Base-by-base conservation (phyloP, 2,329 filamentous ascomycete species). In the Trichoderma guizhouense region DNA sequence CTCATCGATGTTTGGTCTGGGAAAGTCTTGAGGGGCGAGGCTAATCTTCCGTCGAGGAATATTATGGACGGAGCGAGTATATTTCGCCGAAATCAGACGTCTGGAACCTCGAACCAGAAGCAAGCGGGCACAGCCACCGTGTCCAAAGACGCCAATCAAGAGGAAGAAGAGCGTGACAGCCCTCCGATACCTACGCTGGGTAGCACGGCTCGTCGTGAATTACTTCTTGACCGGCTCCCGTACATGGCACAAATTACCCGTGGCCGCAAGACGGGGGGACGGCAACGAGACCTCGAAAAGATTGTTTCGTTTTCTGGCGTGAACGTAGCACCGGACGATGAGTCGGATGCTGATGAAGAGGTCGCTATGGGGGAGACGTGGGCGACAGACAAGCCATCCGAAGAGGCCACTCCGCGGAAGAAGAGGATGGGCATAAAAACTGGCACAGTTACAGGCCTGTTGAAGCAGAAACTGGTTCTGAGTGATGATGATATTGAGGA, bases 401-500 rank as follows among this genome's bases (percentile, higher is more conserved):
- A 91, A 70, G 87, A 88, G 69, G 74, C 78, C 15, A 85, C 83
- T 32, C 87, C 87, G 0, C 80, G 82, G 55, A 89, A 88, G 80
- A 85, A 81, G 77, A 80, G 69, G 69, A 74, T 80, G 18, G 79
- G 82, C 2, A 82, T 85, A 74, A 79, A 80, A 74, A 73, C 80
- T 66, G 75, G 79, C 3, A 79, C 78, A 11, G 78, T 83, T 58
- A 81, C 82, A 3, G 81, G 84, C 32, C 78, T 87, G 74, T 83
- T 85, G 55, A 86, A 90, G 73, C 89, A 90, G 79, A 92, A 91
- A 76, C 82, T 95, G 74, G 88, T 93, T 58, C 82, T 95, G 53
- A 93, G 91, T 76, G 93, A 96, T 77, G 93, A 96, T 81, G 93
- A 96, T 83, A 95, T 96, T 78, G 92, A 94, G 79, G 93, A 95